These are phyloP conservation scores for Rachicladosporium sp. DNA, from an alignment of 2,329 filamentous ascomycete species.

Conservation along the genomic window DNA sequence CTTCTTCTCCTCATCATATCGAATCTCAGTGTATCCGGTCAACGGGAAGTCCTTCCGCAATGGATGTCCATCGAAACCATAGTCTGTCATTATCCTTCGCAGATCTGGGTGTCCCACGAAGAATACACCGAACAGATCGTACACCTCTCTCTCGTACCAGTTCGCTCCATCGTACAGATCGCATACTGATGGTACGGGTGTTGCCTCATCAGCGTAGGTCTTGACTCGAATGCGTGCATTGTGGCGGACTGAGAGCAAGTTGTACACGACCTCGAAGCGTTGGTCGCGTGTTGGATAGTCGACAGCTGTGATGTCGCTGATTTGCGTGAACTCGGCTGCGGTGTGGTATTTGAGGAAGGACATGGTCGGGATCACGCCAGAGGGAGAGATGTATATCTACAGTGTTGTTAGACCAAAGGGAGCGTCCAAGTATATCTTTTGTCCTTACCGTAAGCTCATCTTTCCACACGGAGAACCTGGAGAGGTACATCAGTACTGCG, in stretches of 20 bases:
- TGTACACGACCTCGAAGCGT: slow-evolving; percentile 97
- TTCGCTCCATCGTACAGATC: slow-evolving; percentile 86
- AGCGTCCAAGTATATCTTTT: slow-evolving; percentile 71
- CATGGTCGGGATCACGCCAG: slow-evolving; percentile 83
- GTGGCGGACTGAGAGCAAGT: slow-evolving; percentile 87
- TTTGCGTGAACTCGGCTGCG: slow-evolving; percentile 87
- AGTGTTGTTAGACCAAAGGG: slow-evolving; percentile 74
- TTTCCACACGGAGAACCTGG: slow-evolving; percentile 90
- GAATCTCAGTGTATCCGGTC: slow-evolving; percentile 94
- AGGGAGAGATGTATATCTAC: slow-evolving; percentile 57
- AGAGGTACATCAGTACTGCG: no score
- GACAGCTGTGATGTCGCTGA: slow-evolving; percentile 84
- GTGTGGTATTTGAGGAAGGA: slow-evolving; percentile 96
- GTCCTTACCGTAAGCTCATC: slow-evolving; percentile 70
- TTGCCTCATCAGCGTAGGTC: slow-evolving; percentile 95
- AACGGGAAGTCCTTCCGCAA: slow-evolving; percentile 95
- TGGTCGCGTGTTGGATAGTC: slow-evolving; percentile 93
- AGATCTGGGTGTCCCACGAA: slow-evolving; percentile 92
- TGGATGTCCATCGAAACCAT: slow-evolving; percentile 96
- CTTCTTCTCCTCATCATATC: slow-evolving; percentile 99
- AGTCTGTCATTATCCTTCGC: slow-evolving; percentile 97
- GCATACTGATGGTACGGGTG: slow-evolving; percentile 80
- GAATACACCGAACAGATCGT: slow-evolving; percentile 95
- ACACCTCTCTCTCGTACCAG: slow-evolving; percentile 97
- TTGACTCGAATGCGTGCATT: slow-evolving; percentile 96